Evolutionary conservation across 2,329 filamentous ascomycete genomes (phyloP).

Genomic region (Neoascochyta sp.): DNA sequence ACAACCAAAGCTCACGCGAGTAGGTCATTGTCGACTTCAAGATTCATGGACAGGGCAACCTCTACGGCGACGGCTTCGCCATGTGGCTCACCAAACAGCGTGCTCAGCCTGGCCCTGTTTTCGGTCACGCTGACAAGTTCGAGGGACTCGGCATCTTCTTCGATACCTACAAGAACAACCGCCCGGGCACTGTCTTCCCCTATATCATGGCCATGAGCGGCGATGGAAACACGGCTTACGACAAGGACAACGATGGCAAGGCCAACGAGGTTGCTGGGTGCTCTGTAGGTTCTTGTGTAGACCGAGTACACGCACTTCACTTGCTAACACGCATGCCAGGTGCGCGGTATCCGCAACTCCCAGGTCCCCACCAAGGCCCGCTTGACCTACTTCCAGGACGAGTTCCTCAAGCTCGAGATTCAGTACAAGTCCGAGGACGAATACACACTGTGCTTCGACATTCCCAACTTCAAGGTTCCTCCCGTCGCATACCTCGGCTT

Average conservation of each 20-base stretch:
- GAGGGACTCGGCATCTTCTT: slow-evolving; percentile 94
- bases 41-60: slow-evolving; percentile 80
- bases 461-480: slow-evolving; percentile 68
- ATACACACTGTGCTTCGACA: slow-evolving; percentile 86
- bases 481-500: slow-evolving; percentile 62
- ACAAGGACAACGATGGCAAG: slow-evolving; percentile 94
- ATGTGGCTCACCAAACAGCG: slow-evolving; percentile 98
- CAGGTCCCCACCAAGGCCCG: slow-evolving; percentile 75
- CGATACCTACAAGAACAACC: slow-evolving; percentile 99
- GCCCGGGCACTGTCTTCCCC: slow-evolving; percentile 90
- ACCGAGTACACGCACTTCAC: background rate
- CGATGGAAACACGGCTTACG: slow-evolving; percentile 83
- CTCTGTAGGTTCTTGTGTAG: slow-evolving; percentile 55
- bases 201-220: slow-evolving; percentile 99
- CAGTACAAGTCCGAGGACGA: slow-evolving; percentile 89
- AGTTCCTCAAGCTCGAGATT: slow-evolving; percentile 81
- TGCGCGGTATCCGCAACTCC: slow-evolving; percentile 76
- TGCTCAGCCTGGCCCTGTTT: slow-evolving; percentile 74
- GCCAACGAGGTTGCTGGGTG: slow-evolving; percentile 88
- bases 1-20: slow-evolving; percentile 22
- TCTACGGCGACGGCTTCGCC: slow-evolving; percentile 94
- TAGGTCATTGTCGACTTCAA: slow-evolving; percentile 91
- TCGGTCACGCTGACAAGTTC: slow-evolving; percentile 82
- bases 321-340: slow-evolving; percentile 43
- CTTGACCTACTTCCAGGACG: slow-evolving; percentile 95